Evolutionary conservation across 495 filamentous ascomycete genomes (phyloP), one percentile per base, ranked within the genome.

Genomic region (Trichoderma parareesei): DNA sequence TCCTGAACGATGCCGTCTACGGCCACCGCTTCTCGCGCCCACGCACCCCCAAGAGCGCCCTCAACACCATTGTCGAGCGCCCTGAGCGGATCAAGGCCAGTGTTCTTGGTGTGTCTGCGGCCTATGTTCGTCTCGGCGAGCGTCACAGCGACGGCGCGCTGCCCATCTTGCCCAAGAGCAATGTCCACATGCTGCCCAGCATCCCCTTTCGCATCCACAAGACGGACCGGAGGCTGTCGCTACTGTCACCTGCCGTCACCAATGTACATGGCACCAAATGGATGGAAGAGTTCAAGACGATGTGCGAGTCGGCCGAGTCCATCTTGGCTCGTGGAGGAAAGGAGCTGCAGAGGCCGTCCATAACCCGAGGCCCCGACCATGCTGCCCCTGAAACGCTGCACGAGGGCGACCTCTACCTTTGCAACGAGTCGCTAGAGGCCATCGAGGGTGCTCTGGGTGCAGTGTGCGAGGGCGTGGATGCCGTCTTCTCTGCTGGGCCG

Each of bases 1-100:
- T 98, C 40, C 71, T 98, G 4, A 90, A 98, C 65, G 95, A 98
- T 74, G 86, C 88, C 61, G 96, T 93, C 77, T 98, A 97, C 69
- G 92, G 91, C 11, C 94, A 98, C 73, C 87, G 90, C 1, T 98
- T 84, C 71, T 89, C 91, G 13, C 83, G 94, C 33, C 91, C 91
- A n/a, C 85, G 88, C 44, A 85, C 88, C 0, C 85, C 83, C 3
- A 86, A 84, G 62, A 79, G 77, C 3, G 80, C 79, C 4, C 79
- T 98, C 0, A 84, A 72, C 62, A 87, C 83, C 48, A 93, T 98
- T 60, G 91, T 97, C 14, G 94, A 98, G 75, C 81, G 93, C 43
- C 94, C 94, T 38, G 94, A 98, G 77, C 84, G 94, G 43, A 87
- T 98, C 60, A 91, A 89, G 67, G 95, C 95, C 5, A 86, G 86